These are phyloP conservation scores for Penicillium fuscoglaucum DNA, from an alignment of 2,329 filamentous ascomycete genomes.

Conservation along the genomic window DNA sequence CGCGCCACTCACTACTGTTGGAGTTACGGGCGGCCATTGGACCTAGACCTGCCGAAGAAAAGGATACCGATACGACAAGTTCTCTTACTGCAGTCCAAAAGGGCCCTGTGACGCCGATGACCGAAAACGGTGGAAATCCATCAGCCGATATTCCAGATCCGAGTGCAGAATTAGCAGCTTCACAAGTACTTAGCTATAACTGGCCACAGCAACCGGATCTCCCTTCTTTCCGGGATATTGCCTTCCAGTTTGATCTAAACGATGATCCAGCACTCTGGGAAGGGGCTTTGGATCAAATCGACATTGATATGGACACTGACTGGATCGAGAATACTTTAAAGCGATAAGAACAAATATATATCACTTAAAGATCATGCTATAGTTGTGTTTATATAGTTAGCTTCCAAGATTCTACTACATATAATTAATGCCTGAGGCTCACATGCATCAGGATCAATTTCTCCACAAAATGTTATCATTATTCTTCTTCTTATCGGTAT, in stretches of 20 bases:
- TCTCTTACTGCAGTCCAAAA: slow-evolving; percentile 1
- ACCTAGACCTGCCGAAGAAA: slow-evolving; percentile 15
- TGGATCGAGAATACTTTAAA: slow-evolving; percentile 39
- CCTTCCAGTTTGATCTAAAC: slow-evolving; percentile 38
- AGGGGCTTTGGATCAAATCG: slow-evolving; percentile 41
- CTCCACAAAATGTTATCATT: background rate
- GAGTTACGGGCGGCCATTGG: slow-evolving; percentile 37
- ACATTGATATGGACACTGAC: slow-evolving; percentile 46
- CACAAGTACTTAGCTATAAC: slow-evolving; percentile 8
- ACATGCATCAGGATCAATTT: background rate
- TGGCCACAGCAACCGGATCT: slow-evolving; percentile 25
- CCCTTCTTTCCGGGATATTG: slow-evolving; percentile 33
- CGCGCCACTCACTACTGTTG: slow-evolving; percentile 41
- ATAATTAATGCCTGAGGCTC: background rate
- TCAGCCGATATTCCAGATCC: background rate
- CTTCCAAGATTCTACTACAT: background rate
- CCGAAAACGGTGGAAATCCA: slow-evolving; percentile 16
- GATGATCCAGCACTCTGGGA: slow-evolving; percentile 46
- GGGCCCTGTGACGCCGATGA: slow-evolving; percentile 18
- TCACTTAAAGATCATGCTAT: background rate
- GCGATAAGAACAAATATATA: slow-evolving; percentile 13
- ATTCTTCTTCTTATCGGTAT: background rate
- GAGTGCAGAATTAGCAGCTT: background rate
- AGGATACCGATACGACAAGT: slow-evolving; percentile 1
- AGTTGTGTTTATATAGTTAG: background rate